Evolutionary conservation across 1,139 yeast species (phyloP), one percentile per base, ranked within the genome.

Genomic region (Taiozyma sp.): DNA sequence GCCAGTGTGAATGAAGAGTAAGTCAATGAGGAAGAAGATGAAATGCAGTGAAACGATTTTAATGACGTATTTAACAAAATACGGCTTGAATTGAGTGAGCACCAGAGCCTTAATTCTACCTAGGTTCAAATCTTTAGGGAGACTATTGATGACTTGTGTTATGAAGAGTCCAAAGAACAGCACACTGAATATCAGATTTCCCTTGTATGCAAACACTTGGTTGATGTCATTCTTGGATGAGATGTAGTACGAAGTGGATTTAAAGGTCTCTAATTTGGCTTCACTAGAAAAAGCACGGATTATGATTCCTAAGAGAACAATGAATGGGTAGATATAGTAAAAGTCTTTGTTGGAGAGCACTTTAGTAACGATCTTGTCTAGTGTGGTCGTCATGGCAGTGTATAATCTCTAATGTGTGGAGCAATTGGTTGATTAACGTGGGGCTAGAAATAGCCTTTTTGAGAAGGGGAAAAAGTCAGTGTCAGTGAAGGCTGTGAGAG

Each of bases 141-240:
- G 41, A 5, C 26, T 11, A n/a, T 24, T 29, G 5, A 43, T 7
- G 6, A 42, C 19, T n/a, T 44, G 47, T 10, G 29, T n/a, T 4
- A 47, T 26, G 61, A 41, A 57, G 30, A 40, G 47, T 30, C 30
- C 41, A 9, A 50, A 21, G 45, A 67, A 67, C n/a, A 67, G 45
- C 3, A 62, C 45, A 1, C 59, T 47, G 63, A 71, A 71, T 24
- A 70, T 51, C 9, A 49, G 28, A 45, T 68, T 68, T 3, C 74
- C 75, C 9, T 62, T 56, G 46, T 70, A 67, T 26, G 73, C 74
- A 57, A 71, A 69, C 13, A 66, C 46, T 40, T 54, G 53, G 52
- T 70, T 71, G 41, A 70, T 40, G 4, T 60, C n/a, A 48, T 67
- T 69, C 13, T 55, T 52, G 1, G 71, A 65, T 1, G 61, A 52